Evolutionary conservation across 306 rosid species (phyloP), one percentile per base, ranked within the genome.

Genomic region (Trichosanthes truncata): DNA sequence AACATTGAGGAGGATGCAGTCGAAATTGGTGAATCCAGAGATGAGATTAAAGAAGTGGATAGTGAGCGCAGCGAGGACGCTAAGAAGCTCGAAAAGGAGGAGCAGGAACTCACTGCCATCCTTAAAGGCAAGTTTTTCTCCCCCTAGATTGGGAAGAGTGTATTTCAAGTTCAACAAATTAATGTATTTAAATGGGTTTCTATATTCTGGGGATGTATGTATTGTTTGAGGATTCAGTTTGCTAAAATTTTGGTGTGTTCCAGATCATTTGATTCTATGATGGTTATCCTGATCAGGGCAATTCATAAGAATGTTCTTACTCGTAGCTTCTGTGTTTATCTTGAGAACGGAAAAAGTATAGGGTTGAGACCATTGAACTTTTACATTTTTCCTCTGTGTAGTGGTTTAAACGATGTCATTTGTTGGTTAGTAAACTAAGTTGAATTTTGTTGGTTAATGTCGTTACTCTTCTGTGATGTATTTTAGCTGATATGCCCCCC

Each of bases 71-170:
- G 46, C 73, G 80, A 26, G 80, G 83, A 65, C 53, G 74, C 33
- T 26, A 85, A 81, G 57, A 75, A 21, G 33, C 76, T 23, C 43
- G 79, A 88, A 89, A 84, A 43, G 75, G 93, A 91, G 83, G 90
- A 91, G 87, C 80, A 87, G 62, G 92, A 80, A 66, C 97, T 95
- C 61, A 86, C 83, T 86, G 83, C 83, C 11, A 17, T 92, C 10
- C 81, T 92, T 60, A 88, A 91, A 86, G 97, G 98, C 91, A 67
- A 13, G 59, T 9, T 46, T 6, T 43, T 45, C 40, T 21, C 51
- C 53, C 29, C 52, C 23, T 52, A 18, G 41, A 29, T 14, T 29
- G 41, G 8, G 35, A 23, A 48, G 35, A 33, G 8, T 75, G 45
- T 33, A 23, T 17, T 77, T 53, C 33, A 40, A 40, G 43, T 52